Evolutionary conservation across 805 yeast genomes (phyloP).

Genomic region (Priceomyces haplophilus): DNA sequence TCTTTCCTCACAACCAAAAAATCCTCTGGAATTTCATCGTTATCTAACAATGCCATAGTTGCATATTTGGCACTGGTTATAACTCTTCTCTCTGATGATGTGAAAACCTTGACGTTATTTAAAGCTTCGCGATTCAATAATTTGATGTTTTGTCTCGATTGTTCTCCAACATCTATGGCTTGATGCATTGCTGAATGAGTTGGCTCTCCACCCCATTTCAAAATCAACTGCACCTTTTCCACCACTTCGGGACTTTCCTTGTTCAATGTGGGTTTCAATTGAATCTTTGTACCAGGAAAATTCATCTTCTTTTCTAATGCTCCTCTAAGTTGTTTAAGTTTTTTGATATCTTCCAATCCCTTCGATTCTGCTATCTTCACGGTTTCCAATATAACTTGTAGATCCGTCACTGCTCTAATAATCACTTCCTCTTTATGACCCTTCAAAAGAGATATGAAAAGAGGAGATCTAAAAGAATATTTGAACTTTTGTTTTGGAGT

Average conservation of each 20-base stretch:
- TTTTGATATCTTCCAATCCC: constrained; percentile 74
- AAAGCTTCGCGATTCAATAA: constrained; percentile 80
- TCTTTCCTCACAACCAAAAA: constrained; percentile 83
- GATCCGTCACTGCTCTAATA: constrained; percentile 82
- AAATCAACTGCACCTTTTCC: constrained; percentile 91
- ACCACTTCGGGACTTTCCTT: constrained; percentile 61
- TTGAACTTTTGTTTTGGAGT: constrained; percentile 98
- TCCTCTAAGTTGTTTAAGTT: constrained; percentile 68
- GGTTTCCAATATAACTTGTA: constrained; percentile 80
- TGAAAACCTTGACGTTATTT: constrained; percentile 79
- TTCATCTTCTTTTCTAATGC: constrained; percentile 86
- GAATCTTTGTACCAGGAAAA: constrained; percentile 96
- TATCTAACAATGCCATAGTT: constrained; percentile 63
- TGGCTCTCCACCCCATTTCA: constrained; percentile 99
- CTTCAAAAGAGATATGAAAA: constrained; percentile 80
- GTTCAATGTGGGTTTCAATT: constrained; percentile 81
- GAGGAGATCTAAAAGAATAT: constrained; percentile 85
- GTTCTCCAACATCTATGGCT: constrained; percentile 94
- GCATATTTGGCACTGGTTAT: constrained; percentile 88
- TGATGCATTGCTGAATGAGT: constrained; percentile 96
- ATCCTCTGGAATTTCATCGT: constrained; percentile 59
- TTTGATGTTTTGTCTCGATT: constrained; percentile 86
- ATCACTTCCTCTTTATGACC: constrained; percentile 97
- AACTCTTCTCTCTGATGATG: constrained; percentile 94
- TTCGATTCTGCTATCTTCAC: constrained; percentile 78